Evolutionary conservation across 345 rosid genomes (phyloP).

Genomic region (Lepidium aucheri): DNA sequence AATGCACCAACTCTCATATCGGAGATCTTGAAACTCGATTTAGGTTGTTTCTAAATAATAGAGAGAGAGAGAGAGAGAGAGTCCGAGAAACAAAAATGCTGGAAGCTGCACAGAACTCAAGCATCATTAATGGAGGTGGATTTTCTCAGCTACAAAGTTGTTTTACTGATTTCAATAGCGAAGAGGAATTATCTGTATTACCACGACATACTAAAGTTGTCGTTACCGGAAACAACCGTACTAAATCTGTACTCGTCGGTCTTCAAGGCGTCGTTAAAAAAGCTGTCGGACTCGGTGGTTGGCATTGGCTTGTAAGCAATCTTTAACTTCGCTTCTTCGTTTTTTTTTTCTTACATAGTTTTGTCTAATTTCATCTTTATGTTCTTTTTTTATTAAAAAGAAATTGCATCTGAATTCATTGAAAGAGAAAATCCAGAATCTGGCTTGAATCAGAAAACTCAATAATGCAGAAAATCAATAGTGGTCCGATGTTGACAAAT

Average conservation of each 20-base stretch:
- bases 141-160: conserved; percentile 28
- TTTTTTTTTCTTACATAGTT: neutral
- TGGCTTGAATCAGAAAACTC: neutral
- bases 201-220: conserved; percentile 96
- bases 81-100: conserved; percentile 32
- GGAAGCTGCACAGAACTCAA: conserved; percentile 58
- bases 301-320: conserved; percentile 99
- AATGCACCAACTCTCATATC: conserved; percentile 48
- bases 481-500: neutral
- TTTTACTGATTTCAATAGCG: conserved; percentile 63
- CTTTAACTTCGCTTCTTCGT: no score
- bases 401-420: no score
- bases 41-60: neutral
- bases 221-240: conserved; percentile 92
- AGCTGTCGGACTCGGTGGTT: conserved; percentile 95
- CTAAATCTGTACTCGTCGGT: conserved; percentile 96
- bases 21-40: conserved; percentile 16
- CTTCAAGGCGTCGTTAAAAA: conserved; percentile 93
- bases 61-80: no score
- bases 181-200: conserved; percentile 83
- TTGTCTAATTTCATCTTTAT: conserved; percentile 3
- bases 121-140: conserved; percentile 54
- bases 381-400: no score
- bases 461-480: conserved; percentile 10
- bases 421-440: neutral